These are phyloP conservation scores for Cladophialophora yegresii DNA, from an alignment of 2,329 filamentous ascomycete species.

Conservation along the genomic window DNA sequence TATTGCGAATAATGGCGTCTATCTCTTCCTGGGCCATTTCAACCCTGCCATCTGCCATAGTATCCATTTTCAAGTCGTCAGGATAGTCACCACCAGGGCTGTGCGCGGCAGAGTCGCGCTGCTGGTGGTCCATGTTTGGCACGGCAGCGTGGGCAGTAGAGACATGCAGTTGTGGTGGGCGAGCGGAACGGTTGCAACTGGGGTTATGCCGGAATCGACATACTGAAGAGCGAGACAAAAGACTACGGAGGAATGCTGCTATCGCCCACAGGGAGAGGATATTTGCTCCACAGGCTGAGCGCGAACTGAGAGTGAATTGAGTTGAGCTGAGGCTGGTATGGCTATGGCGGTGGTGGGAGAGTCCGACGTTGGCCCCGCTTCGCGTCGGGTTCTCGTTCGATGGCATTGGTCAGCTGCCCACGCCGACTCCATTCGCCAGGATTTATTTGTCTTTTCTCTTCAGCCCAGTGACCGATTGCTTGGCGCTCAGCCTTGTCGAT, in stretches of 20 bases:
- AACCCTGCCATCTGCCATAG: constrained; percentile 25
- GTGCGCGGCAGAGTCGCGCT: constrained; percentile 16
- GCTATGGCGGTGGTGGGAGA: neutral
- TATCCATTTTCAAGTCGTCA: constrained; percentile 27
- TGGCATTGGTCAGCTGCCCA: neutral
- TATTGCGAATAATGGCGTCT: constrained; percentile 52
- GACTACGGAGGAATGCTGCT: constrained; percentile 1
- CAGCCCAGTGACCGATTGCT: neutral
- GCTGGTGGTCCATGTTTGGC: constrained; percentile 22
- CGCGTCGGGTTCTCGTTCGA: neutral
- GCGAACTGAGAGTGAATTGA: neutral
- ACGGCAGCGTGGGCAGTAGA: neutral
- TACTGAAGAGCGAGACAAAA: neutral
- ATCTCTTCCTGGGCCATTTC: constrained; percentile 51
- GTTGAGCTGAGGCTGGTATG: neutral
- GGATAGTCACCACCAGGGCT: constrained; percentile 21
- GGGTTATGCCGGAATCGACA: neutral
- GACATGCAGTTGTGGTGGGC: neutral
- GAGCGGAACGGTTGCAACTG: constrained; percentile 3
- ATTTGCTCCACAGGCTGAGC: neutral
- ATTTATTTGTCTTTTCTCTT: neutral
- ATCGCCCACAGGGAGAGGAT: neutral
- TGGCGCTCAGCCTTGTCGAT: neutral
- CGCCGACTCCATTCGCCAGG: neutral
- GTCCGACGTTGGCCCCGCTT: neutral